A percentile compares a stretch with the other conserved stretches of the same genome.
Evolutionary conservation across 73 alveolate species (phyloP).

Genomic region (Paraurostyla sp.): DNA sequence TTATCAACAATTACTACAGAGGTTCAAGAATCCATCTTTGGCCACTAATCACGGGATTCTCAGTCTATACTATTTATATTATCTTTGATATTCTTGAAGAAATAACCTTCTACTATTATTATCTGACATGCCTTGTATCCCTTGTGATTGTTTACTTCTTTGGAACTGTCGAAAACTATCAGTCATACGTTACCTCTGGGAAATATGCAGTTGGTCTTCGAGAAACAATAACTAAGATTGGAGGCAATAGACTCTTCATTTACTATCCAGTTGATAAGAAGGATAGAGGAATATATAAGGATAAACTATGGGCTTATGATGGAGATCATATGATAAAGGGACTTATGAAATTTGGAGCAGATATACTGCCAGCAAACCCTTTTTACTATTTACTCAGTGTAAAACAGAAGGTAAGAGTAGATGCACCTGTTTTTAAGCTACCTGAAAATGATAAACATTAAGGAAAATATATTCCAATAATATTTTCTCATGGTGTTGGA

Average conservation of each 20-base stretch:
- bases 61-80: neutral
- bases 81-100: neutral
- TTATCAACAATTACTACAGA: slow-evolving; percentile 3
- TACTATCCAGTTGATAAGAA: slow-evolving; percentile 43
- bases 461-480: slow-evolving; percentile 5
- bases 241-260: neutral
- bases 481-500: slow-evolving; percentile 50
- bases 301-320: slow-evolving; percentile 17
- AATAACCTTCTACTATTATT: slow-evolving; percentile 17
- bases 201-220: neutral
- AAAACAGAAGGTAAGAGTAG: neutral
- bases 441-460: slow-evolving; percentile 1
- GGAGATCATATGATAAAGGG: slow-evolving; percentile 43
- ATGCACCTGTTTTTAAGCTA: slow-evolving; percentile 6
- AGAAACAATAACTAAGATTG: neutral
- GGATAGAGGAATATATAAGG: neutral
- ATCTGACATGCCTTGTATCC: slow-evolving; percentile 1
- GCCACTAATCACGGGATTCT: slow-evolving; percentile 14
- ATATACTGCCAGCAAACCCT: slow-evolving; percentile 27
- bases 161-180: neutral
- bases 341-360: slow-evolving; percentile 4
- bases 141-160: neutral
- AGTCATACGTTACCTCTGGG: neutral
- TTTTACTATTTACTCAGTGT: neutral
- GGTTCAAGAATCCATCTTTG: slow-evolving; percentile 34